A percentile compares a stretch with the other conserved stretches of the same genome.
phyloP scores from a whole-genome alignment of 805 yeast genomes.

The Isabelozyma gotoi region DNA sequence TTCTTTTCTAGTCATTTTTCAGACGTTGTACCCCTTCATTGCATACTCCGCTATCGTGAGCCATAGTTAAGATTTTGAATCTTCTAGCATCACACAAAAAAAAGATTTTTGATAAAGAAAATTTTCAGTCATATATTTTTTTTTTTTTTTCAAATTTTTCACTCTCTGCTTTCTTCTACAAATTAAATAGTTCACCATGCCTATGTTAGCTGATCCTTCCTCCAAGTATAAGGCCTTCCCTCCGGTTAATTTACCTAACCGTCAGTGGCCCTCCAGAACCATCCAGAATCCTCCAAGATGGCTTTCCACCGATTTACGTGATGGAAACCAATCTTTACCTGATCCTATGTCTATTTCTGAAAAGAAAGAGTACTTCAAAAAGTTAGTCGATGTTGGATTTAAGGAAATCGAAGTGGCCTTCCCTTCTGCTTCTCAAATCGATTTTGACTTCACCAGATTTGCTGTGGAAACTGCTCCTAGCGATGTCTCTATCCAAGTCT shows the following conservation, averaged over 20 bases:
- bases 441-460: slow-evolving; percentile 76
- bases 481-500: slow-evolving; percentile 75
- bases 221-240: slow-evolving; percentile 59
- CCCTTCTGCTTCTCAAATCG: slow-evolving; percentile 78
- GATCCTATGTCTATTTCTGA: slow-evolving; percentile 86
- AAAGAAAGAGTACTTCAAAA: slow-evolving; percentile 67
- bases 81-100: neutral
- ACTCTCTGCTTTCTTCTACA: neutral
- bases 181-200: slow-evolving; percentile 10
- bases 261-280: slow-evolving; percentile 68
- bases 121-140: neutral
- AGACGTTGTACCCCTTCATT: neutral
- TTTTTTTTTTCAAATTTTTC: neutral
- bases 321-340: slow-evolving; percentile 82
- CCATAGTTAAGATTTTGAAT: neutral
- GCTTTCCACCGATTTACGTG: slow-evolving; percentile 81
- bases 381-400: slow-evolving; percentile 70
- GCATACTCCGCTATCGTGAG: neutral
- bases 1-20: neutral
- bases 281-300: slow-evolving; percentile 71
- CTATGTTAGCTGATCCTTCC: slow-evolving; percentile 58
- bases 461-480: slow-evolving; percentile 74
- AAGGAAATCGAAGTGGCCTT: slow-evolving; percentile 84
- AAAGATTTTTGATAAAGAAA: neutral
- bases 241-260: slow-evolving; percentile 54